Base-by-base conservation (phyloP, 2,329 filamentous ascomycete genomes). In the Parastagonospora nodorum region DNA sequence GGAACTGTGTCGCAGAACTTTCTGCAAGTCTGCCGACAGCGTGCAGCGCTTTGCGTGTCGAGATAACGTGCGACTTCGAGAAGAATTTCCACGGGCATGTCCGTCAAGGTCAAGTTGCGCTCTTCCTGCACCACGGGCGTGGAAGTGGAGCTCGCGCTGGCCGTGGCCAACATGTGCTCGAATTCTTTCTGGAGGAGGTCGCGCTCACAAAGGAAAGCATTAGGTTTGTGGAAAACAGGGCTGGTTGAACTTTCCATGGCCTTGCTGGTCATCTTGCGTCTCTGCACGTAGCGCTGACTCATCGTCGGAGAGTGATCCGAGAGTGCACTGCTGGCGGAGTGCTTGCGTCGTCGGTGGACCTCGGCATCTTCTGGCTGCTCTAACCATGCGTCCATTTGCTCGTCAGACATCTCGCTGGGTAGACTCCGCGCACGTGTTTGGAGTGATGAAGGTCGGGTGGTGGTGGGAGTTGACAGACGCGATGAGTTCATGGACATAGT, bases 311-410 rank as follows among this genome's bases (percentile, higher is more conserved):
- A 32, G 11, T 38, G 19, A 9, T 38, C 37, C 16, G 37, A 16
- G 16, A 4, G 16, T 19, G 37, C 37, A 5, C 37, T 39, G 15
- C 15, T 19, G 16, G 8, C 37, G 8, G 39, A 48, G 7, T 27
- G 9, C 40, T 53, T 59, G 33, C 53, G 56, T 35, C 42, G 48
- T 6, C 58, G 55, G 19, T 61, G 58, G n/a, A 50, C 42, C 5
- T 61, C 58, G 16, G 58, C 58, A 15, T 61, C 56, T 44, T 53
- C 51, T 15, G 58, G 58, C 16, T 47, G 47, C 31, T 61, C 58
- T 8, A 61, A 48, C 58, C 58, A 61, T 9, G 56, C 53, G 27
- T 61, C 58, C 30, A 61, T 59, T n/a, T 59, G 44, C 49, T 61
- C 58, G 38, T 61, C 58, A 0, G 58, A 57, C 58, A 61, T 57